Percentiles rank a stretch among this genome's conserved stretches.
These are phyloP conservation scores for Calonectria pauciramosa DNA, from an alignment of 2,329 filamentous ascomycete species.

Conservation along the genomic window DNA sequence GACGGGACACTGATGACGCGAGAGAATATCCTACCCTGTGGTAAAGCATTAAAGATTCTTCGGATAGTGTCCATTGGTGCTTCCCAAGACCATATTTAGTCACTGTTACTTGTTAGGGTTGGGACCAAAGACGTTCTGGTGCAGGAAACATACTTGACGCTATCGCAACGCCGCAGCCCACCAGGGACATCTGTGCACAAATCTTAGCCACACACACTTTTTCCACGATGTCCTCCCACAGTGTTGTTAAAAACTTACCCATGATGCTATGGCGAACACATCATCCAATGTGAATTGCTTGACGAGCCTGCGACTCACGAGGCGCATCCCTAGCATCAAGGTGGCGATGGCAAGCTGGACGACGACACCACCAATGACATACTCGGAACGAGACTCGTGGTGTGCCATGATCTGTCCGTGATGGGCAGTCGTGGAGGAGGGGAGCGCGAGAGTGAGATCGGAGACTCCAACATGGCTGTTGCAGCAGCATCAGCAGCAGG, in stretches of 20 bases:
- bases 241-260: neutral
- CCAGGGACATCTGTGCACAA: constrained; percentile 21
- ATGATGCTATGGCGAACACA: constrained; percentile 18
- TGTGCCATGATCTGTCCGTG: neutral
- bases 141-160: constrained; percentile 22
- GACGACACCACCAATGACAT: neutral
- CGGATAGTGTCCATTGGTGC: constrained; percentile 15
- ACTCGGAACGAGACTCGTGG: neutral
- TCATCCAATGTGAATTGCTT: constrained; percentile 27
- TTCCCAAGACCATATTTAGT: constrained; percentile 29
- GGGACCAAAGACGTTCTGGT: rapidly evolving
- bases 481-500: neutral
- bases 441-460: neutral
- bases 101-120: constrained; percentile 28
- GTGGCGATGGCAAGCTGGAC: neutral
- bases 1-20: rapidly evolving
- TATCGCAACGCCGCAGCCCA: constrained; percentile 23
- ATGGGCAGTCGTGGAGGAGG: neutral
- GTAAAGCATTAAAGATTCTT: neutral
- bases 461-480: neutral
- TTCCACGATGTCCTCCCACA: neutral
- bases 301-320: constrained; percentile 25
- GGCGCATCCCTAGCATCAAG: constrained; percentile 24
- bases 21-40: constrained; percentile 12
- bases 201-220: neutral